Evolutionary conservation across 1,284 basidiomycete species (phyloP).

Genomic region (Cryptococcus sp.): DNA sequence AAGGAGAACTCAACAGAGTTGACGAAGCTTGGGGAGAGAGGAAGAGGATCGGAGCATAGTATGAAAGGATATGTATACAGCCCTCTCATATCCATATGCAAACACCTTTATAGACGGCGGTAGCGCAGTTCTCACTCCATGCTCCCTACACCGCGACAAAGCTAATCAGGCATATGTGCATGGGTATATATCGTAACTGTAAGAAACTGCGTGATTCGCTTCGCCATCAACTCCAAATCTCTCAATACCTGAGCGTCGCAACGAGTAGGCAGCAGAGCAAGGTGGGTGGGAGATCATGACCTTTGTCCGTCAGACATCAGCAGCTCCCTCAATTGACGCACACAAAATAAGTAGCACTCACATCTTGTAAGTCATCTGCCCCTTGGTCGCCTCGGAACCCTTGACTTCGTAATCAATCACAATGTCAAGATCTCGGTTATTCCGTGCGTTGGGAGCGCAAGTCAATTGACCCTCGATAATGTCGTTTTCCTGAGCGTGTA

Average conservation of each 20-base stretch:
- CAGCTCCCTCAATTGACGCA: slow-evolving; percentile 12
- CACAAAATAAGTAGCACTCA: slow-evolving; percentile 33
- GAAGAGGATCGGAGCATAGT: slow-evolving; percentile 42
- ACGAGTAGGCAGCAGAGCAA: not conserved
- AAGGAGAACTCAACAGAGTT: slow-evolving; percentile 52
- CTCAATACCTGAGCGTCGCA: no score
- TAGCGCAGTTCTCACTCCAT: no score
- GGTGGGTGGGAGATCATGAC: slow-evolving; percentile 29
- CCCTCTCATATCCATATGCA: not conserved
- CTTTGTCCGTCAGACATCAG: slow-evolving; percentile 41
- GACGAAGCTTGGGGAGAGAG: slow-evolving; percentile 54
- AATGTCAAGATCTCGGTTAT: slow-evolving; percentile 93
- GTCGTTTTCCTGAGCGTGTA: slow-evolving; percentile 60
- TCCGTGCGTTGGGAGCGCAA: slow-evolving; percentile 83
- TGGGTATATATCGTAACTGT: slow-evolving; percentile 7
- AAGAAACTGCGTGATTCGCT: not conserved
- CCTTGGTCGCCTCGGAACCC: slow-evolving; percentile 48
- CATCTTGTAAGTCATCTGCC: slow-evolving; percentile 56
- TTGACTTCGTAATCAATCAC: slow-evolving; percentile 67
- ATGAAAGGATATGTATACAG: not conserved
- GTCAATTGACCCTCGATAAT: slow-evolving; percentile 68
- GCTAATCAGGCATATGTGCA: slow-evolving; percentile 1
- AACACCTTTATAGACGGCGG: not conserved
- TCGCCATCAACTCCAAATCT: no score
- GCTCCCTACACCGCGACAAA: no score